These are phyloP conservation scores for Solioccasus polychromus DNA, from an alignment of 768 basidiomycete genomes.

Conservation along the genomic window DNA sequence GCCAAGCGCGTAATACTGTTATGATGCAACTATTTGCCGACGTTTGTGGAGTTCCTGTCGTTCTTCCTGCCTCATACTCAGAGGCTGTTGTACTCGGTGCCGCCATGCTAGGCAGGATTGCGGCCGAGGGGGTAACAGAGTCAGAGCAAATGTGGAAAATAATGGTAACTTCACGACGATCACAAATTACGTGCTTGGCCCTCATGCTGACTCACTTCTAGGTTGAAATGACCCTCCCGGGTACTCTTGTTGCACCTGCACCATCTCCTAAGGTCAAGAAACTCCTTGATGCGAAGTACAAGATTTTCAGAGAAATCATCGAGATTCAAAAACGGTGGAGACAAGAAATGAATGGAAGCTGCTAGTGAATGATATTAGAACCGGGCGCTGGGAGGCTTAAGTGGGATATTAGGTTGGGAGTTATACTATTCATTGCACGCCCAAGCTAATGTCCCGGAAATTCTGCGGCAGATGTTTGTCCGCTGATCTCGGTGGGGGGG, in stretches of 20 bases:
- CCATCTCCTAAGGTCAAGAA: conserved; percentile 63
- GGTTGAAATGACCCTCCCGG: conserved; percentile 92
- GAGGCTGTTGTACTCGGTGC: conserved; percentile 90
- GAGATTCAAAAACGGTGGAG: conserved; percentile 90
- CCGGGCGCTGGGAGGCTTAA: too few relatives aligned
- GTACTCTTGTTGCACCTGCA: conserved; percentile 63
- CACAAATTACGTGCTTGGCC: background rate
- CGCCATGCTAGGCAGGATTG: conserved; percentile 91
- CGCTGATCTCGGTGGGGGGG: too few relatives aligned
- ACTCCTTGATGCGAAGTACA: conserved; percentile 88
- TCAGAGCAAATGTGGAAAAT: conserved; percentile 81
- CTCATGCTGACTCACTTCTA: conserved; percentile 27
- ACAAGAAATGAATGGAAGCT: conserved; percentile 67
- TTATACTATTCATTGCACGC: too few relatives aligned
- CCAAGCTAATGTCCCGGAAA: too few relatives aligned
- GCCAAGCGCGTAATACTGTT: conserved; percentile 85
- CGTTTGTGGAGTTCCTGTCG: conserved; percentile 75
- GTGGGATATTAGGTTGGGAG: too few relatives aligned
- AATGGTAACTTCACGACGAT: conserved; percentile 54
- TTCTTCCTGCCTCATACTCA: conserved; percentile 72
- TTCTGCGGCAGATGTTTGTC: too few relatives aligned
- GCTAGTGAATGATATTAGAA: background rate
- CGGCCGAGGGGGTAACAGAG: conserved; percentile 57
- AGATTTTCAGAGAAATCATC: conserved; percentile 85
- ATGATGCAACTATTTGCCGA: conserved; percentile 91